Percentiles rank a stretch among this genome's conserved stretches.
These are phyloP conservation scores for Curvularia spicifera DNA, from an alignment of 2,329 filamentous ascomycete species.

Conservation along the genomic window DNA sequence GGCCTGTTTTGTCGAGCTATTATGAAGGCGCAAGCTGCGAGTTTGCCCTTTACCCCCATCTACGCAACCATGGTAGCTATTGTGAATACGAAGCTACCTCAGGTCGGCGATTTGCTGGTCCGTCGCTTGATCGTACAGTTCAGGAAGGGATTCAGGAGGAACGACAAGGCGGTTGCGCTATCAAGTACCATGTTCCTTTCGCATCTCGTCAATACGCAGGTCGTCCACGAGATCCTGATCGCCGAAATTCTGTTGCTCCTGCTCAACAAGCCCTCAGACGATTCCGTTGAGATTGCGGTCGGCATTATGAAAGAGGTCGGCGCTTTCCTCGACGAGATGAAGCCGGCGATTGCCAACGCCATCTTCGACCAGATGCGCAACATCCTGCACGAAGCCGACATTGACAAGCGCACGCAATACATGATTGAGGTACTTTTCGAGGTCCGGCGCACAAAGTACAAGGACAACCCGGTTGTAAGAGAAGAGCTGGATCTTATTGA, in stretches of 20 bases:
- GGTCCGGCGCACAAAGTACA: conserved; percentile 94
- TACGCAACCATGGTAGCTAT: conserved; percentile 96
- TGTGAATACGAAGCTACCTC: conserved; percentile 95
- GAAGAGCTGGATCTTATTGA: conserved; percentile 95
- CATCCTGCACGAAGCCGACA: conserved; percentile 94
- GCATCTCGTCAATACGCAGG: conserved; percentile 94
- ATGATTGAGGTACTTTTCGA: conserved; percentile 99
- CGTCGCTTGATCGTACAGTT: conserved; percentile 89
- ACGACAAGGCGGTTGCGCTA: conserved; percentile 95
- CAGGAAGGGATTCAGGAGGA: conserved; percentile 91
- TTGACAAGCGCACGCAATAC: conserved; percentile 98
- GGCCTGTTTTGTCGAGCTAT: conserved; percentile 94
- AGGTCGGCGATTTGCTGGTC: conserved; percentile 89
- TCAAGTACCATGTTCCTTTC: conserved; percentile 94
- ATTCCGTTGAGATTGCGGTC: conserved; percentile 97
- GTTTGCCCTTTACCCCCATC: conserved; percentile 93
- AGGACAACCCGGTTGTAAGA: conserved; percentile 87
- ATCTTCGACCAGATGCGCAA: conserved; percentile 96
- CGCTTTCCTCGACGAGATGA: conserved; percentile 95
- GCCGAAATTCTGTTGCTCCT: conserved; percentile 92
- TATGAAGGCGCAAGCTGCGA: conserved; percentile 97
- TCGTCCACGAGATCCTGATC: conserved; percentile 90
- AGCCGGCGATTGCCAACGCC: conserved; percentile 80
- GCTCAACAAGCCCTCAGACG: conserved; percentile 93
- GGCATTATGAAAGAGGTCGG: conserved; percentile 92